Evolutionary conservation across 164 flowering plant genomes (phyloP), one percentile per base, ranked within the genome.

Genomic region (Santalum album): DNA sequence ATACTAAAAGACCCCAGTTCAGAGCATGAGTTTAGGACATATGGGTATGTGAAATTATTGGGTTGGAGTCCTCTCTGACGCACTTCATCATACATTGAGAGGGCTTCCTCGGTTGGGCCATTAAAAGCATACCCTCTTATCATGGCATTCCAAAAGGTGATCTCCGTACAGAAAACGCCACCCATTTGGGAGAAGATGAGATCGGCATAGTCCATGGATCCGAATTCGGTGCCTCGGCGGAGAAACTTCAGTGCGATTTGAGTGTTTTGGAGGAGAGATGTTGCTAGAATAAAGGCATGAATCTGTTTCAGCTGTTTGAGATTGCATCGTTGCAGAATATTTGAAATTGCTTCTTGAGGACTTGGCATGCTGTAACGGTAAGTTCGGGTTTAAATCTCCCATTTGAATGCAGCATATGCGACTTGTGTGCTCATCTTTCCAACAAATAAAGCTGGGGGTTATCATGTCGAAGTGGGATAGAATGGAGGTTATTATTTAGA

Each of bases 201-300:
- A 42, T 47, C 53, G 9, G 79, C 25, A 44, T 72, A 75, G 1
- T 72, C 75, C 79, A 75, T 75, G 11, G 40, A 39, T 21, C 79
- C 77, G 17, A 68, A 72, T 45, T 78, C 82, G 26, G 79, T 75
- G 61, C 69, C 70, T 34, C 79, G 61, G 9, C 82, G 73, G 22
- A 75, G 77, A 43, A 75, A 66, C 46, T 55, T 66, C 10, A 70
- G 61, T 44, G 63, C 60, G 19, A 78, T 57, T 39, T 57, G 59
- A n/a, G 56, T 23, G 50, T 61, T 53, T 54, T 29, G 62, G 44
- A 22, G 11, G 38, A 72, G 62, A 15, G 71, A 55, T 14, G 66
- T 56, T 10, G 70, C 61, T 52, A 69, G 46, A 27, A 69, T 43
- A 60, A 72, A 32, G 62, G 56, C 78, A 57, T 75, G 79, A 25